Conservation (phyloP, 805 yeast genomes). For the Yarrowia bubula region DNA sequence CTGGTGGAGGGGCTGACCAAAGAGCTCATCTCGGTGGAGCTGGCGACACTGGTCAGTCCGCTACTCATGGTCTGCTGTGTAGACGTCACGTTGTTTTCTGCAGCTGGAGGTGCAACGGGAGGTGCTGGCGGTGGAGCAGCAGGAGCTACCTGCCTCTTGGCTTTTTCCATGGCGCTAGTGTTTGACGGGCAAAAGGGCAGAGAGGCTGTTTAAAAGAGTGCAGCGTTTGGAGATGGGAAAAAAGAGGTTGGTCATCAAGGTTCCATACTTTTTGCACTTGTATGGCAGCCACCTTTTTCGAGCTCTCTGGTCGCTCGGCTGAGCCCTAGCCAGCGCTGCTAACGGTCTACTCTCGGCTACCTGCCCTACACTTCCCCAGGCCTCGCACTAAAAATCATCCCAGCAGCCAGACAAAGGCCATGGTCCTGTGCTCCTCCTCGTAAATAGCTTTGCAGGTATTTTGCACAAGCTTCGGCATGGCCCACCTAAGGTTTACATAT, state of each 20-base stretch:
- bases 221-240: background rate
- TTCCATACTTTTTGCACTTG: constrained; percentile 1
- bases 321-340: too few species aligned
- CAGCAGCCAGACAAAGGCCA: background rate
- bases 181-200: background rate
- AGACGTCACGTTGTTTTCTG: constrained; percentile 1
- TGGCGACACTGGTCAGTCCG: background rate
- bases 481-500: background rate
- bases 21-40: background rate
- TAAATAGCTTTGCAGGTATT: background rate
- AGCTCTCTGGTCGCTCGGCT: too few species aligned
- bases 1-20: background rate
- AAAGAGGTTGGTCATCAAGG: constrained; percentile 7
- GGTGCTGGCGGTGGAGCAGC: background rate
- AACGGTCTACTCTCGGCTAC: too few species aligned
- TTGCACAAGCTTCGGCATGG: background rate
- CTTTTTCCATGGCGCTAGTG: constrained; percentile 23
- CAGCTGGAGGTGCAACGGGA: background rate
- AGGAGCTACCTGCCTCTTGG: constrained; percentile 19
- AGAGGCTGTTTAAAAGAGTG: background rate
- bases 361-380: too few species aligned
- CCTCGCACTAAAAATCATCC: background rate
- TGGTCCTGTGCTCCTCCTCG: background rate
- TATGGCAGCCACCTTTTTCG: too few species aligned
- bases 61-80: background rate